Base-by-base conservation (phyloP, 495 filamentous ascomycete genomes). In the Annulohypoxylon nitens region DNA sequence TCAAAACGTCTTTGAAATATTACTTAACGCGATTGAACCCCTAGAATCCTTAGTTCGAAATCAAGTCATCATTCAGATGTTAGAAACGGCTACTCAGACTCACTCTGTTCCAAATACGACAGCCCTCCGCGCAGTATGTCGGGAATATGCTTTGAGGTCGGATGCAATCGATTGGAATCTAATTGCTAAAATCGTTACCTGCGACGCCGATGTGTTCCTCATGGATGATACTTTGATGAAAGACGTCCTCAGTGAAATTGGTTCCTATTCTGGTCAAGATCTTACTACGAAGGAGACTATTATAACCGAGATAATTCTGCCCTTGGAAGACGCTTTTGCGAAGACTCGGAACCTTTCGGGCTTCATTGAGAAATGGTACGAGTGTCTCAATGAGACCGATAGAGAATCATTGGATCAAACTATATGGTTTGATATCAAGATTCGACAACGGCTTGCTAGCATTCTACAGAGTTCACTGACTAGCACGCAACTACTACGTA, bases 161-260 rank as follows among this genome's bases (percentile, higher is more conserved):
- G 73, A 83, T 30, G 62, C 72, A 14, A 83, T 85, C 7, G 82
- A 91, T 47, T 94, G 92, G 92, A 81, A 77, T 23, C 74, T 94
- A 7, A 79, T 93, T 3, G 83, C 88, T 23, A 82, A 88, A 55
- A 80, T 91, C 10, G 81, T 93, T 14, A 83, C 89, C 45, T 86
- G 92, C 18, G 91, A 93, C 65, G 84, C 89, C 2, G 90, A 93
- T 75, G 86, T 92, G 10, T 93, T 93, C 72, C 79, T 93, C 12
- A 71, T 83, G 71, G 69, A 73, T 25, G 47, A 72, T 54, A 16
- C 62, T 34, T 34, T 76, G 33, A 58, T 62, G 10, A 53, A 71
- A 41, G 47, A 51, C 2, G 12, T 72, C 30, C 76, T 76, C 47
- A 55, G 66, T 18, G 75, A 55, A 30, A 62, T 78, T n/a, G 71